A percentile compares a stretch with the other conserved stretches of the same genome.
Conservation (phyloP, 2,329 filamentous ascomycete genomes). For the Ophiosphaerella narmari region DNA sequence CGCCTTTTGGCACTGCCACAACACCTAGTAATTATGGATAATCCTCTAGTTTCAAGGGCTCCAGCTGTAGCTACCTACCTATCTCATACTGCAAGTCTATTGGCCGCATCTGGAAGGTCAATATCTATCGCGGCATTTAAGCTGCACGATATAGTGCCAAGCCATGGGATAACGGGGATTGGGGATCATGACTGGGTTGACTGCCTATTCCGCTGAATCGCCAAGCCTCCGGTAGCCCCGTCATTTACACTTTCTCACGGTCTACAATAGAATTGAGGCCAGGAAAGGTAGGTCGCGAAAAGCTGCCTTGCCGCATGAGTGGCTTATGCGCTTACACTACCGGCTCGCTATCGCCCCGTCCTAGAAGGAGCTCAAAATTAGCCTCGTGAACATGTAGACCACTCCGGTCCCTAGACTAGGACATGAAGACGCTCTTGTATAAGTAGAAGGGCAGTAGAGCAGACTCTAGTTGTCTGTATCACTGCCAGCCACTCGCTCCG, state of each 20-base stretch:
- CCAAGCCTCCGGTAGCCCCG: conserved; percentile 15
- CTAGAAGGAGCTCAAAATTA: neutral
- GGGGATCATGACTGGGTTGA: conserved; percentile 21
- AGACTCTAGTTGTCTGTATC: neutral
- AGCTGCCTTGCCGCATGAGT: conserved; percentile 8
- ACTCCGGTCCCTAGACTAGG: neutral
- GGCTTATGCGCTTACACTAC: conserved; percentile 6
- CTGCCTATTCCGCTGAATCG: conserved; percentile 23
- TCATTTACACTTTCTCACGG: conserved; percentile 8
- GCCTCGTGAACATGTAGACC: conserved; percentile 1
- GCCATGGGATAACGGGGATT: conserved; percentile 8
- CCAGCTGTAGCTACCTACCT: conserved; percentile 7
- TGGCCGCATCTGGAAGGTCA: conserved; percentile 22
- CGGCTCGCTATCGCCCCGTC: conserved; percentile 3
- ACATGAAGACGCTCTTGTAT: conserved; percentile 11
- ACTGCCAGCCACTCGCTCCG: conserved; percentile 13
- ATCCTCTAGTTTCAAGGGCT: neutral
- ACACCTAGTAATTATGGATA: neutral
- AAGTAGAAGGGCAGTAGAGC: conserved; percentile 8
- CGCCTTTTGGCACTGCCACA: neutral
- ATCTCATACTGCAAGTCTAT: conserved; percentile 9
- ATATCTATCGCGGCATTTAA: conserved; percentile 6
- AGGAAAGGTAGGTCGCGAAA: conserved; percentile 17
- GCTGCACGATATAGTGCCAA: conserved; percentile 22
- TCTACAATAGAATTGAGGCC: conserved; percentile 9